phyloP scores from a whole-genome alignment of 805 yeast species.

The Saccharomycopsis microspora region DNA sequence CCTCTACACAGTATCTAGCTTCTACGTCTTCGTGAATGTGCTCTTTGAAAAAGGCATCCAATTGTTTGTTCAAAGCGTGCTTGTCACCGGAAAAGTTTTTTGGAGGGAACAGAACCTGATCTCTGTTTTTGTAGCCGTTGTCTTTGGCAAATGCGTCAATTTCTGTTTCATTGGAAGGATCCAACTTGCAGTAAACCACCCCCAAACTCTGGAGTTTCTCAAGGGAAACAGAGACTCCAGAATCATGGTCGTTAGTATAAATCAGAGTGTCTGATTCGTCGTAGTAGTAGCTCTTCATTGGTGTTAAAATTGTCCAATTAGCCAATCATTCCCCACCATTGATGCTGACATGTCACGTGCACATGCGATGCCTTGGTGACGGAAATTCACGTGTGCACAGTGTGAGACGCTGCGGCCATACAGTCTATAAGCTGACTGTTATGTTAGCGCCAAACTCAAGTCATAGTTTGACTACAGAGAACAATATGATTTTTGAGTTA shows the following conservation, averaged over 20 bases:
- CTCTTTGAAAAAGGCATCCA: conserved; percentile 64
- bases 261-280: conserved; percentile 46
- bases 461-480: no score
- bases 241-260: conserved; percentile 60
- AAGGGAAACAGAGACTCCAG: conserved; percentile 45
- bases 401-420: not conserved
- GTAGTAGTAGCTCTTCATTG: conserved; percentile 49
- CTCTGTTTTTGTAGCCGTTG: conserved; percentile 73
- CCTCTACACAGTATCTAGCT: conserved; percentile 80
- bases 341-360: not conserved
- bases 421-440: no score
- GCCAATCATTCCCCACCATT: not conserved
- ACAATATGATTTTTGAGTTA: no score
- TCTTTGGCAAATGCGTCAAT: conserved; percentile 59
- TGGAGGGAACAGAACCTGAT: conserved; percentile 49
- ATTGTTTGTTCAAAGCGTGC: conserved; percentile 46
- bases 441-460: no score
- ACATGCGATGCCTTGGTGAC: not conserved
- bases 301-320: not conserved
- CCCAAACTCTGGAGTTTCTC: conserved; percentile 50
- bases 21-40: conserved; percentile 97
- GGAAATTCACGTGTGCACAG: not conserved
- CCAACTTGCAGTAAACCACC: conserved; percentile 48
- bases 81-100: conserved; percentile 53
- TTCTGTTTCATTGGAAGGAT: conserved; percentile 30